Conservation (phyloP, 2,329 filamentous ascomycete species). For the Samsoniella hepiali region DNA sequence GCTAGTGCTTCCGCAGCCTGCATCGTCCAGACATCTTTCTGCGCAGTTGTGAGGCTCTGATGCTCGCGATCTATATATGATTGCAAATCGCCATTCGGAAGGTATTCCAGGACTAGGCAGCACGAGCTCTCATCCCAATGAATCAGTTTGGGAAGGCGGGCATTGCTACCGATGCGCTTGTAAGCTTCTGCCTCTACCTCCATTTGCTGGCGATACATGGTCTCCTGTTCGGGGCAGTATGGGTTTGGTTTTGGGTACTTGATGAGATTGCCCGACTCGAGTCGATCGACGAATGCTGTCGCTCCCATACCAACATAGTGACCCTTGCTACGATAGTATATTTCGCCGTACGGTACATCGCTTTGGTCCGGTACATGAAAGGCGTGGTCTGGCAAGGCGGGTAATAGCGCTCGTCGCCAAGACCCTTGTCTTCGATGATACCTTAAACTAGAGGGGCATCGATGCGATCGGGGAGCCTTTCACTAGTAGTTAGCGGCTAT, state of each 20-base stretch:
- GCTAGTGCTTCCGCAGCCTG: constrained; percentile 33
- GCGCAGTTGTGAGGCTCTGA: neutral
- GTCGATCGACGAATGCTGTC: constrained; percentile 24
- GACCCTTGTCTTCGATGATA: constrained; percentile 17
- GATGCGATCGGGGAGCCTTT: neutral
- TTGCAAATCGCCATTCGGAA: constrained; percentile 26
- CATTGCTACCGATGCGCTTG: constrained; percentile 22
- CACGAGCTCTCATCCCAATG: constrained; percentile 24
- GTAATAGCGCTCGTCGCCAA: constrained; percentile 23
- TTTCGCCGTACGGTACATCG: constrained; percentile 19
- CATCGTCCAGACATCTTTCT: constrained; percentile 27
- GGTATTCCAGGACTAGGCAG: constrained; percentile 28
- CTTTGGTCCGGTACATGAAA: constrained; percentile 21
- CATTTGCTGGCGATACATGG: constrained; percentile 20
- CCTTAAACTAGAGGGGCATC: neutral
- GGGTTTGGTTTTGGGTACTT: constrained; percentile 26
- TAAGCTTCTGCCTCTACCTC: constrained; percentile 27
- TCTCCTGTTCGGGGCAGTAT: constrained; percentile 7
- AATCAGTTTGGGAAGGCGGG: constrained; percentile 24
- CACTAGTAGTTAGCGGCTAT: no score
- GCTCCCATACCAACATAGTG: constrained; percentile 20
- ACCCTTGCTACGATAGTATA: constrained; percentile 25
- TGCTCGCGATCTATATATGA: constrained; percentile 21
- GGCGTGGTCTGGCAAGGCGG: constrained; percentile 23
- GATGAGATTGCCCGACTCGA: constrained; percentile 25